phyloP scores from a whole-genome alignment of 345 rosid genomes.

The Populus davidiana region DNA sequence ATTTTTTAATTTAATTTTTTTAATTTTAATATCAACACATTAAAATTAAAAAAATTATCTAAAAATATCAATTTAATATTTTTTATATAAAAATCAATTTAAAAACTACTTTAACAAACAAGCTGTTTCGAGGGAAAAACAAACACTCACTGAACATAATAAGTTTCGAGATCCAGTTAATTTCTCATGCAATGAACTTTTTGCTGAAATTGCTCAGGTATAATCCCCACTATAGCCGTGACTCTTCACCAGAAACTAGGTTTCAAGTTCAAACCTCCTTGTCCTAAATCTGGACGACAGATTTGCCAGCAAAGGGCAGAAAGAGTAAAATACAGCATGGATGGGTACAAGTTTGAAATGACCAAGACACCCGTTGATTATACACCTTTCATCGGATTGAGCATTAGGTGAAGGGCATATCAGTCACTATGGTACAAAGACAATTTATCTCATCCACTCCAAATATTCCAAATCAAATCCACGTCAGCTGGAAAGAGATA shows the following conservation, averaged over 20 bases:
- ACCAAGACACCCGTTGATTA: not conserved
- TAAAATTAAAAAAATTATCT: too few species aligned
- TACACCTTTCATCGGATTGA: not conserved
- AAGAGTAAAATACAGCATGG: not conserved
- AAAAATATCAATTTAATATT: too few species aligned
- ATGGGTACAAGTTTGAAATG: not conserved
- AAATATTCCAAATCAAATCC: slow-evolving; percentile 7
- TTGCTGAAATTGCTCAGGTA: too few species aligned
- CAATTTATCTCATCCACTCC: slow-evolving; percentile 13
- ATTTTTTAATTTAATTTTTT: too few species aligned
- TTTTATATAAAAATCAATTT: too few species aligned
- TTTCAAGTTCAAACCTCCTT: not conserved
- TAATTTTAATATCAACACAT: too few species aligned
- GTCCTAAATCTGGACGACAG: not conserved
- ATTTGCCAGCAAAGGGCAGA: not conserved
- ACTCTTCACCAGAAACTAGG: not conserved
- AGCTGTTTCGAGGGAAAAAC: too few species aligned
- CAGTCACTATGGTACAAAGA: not conserved
- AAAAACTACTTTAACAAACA: too few species aligned
- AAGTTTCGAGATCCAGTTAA: not conserved
- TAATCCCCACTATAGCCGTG: not conserved
- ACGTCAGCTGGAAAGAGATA: slow-evolving; percentile 17
- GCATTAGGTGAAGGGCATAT: not conserved
- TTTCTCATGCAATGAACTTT: not conserved
- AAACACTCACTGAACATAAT: too few species aligned